Base-by-base conservation (phyloP, 768 basidiomycete genomes). In the Suillus luteus region DNA sequence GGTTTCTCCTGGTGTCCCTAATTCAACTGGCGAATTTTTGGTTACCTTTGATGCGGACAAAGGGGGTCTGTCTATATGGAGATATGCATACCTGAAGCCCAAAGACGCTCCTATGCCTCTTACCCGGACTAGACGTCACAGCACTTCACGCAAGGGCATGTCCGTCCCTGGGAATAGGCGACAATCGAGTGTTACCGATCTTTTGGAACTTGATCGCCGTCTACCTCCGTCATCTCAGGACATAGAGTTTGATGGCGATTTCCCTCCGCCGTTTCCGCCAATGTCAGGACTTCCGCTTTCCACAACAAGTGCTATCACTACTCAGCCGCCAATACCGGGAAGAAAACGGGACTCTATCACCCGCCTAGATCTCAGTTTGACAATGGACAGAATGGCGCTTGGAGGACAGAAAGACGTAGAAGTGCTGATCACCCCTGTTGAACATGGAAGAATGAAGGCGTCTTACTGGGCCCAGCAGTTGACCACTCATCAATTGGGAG, bases 391-490 rank as follows among this genome's bases (percentile, higher is more conserved):
- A 46, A 88, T 90, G 88, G 86, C 80, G 17, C 77, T 89, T 7
- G 85, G 84, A n/a, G 79, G 81, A 2, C 70, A 72, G 4, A 77
- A 78, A 38, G 87, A 85, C 2, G 66, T 72, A 8, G 86, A 86
- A 22, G 62, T 71, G 2, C 66, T 75, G 15, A 63, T 79, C 1
- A 70, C 77, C 12, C 78, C 82, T 0, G 78, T 80, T 22, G 86
- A 88, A 63, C 82, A 88, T 69, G 85, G 84, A 6, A 81, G 86
- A 64, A 88, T 91, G 86, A 86, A 85, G 60, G 83, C 89, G 1
- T 80, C 86, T 0, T 90, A 86, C 70, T 93, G 92, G 91, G 84
- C 89, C 75, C 86, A 92, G 67, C 81, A 76, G 59, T 66, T 93
- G 17, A 73, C 80, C 60, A 78, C 82, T 15, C 80, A 83, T 60